Evolutionary conservation across 2,329 filamentous ascomycete genomes (phyloP).

Genomic region (Cladosporium sp.): DNA sequence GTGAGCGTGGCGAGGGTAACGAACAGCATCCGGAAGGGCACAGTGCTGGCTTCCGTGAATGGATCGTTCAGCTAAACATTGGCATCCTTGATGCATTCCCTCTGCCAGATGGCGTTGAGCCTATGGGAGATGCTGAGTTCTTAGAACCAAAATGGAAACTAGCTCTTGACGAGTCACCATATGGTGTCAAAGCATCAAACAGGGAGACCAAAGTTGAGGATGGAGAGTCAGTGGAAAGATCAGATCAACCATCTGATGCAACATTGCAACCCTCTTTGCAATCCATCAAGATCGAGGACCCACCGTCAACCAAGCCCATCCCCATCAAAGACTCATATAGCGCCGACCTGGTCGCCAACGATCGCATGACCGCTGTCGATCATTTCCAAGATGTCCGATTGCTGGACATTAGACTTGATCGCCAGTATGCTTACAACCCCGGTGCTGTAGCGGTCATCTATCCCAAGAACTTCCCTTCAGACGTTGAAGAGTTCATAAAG

Average conservation of each 20-base stretch:
- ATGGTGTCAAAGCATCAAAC: background rate
- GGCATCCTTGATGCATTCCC: conserved; percentile 65
- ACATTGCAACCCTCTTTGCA: background rate
- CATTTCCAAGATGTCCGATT: conserved; percentile 96
- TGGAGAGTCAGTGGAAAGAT: background rate
- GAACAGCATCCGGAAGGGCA: conserved; percentile 92
- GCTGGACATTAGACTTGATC: conserved; percentile 55
- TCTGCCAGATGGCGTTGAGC: conserved; percentile 59
- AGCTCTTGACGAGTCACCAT: background rate
- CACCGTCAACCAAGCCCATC: conserved; percentile 45
- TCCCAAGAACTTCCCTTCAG: conserved; percentile 78
- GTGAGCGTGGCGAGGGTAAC: conserved; percentile 80
- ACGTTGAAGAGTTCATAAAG: conserved; percentile 73
- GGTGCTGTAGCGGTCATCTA: conserved; percentile 79
- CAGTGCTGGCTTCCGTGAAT: conserved; percentile 33
- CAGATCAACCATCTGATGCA: background rate
- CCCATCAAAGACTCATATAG: conserved; percentile 55
- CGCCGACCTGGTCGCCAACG: conserved; percentile 62
- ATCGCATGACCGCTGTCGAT: conserved; percentile 64
- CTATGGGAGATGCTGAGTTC: conserved; percentile 69
- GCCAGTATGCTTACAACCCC: conserved; percentile 53
- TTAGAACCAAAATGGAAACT: conserved; percentile 72
- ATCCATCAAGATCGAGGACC: background rate
- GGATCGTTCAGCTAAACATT: conserved; percentile 56
- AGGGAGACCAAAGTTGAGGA: background rate